phyloP scores from a whole-genome alignment of 1,284 basidiomycete genomes.

The Puccinia hordei region DNA sequence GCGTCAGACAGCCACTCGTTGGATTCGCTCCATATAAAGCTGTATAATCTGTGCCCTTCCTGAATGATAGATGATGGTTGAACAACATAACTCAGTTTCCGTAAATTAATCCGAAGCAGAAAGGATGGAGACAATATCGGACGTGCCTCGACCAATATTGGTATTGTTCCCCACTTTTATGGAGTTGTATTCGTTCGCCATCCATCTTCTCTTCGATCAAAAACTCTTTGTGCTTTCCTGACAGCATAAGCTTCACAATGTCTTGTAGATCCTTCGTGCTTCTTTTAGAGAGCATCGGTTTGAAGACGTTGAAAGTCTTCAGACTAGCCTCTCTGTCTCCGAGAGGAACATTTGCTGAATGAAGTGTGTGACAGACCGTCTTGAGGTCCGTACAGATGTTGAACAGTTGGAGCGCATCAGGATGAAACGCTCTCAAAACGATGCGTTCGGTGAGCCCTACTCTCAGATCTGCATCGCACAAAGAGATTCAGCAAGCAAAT shows the following conservation, averaged over 20 bases:
- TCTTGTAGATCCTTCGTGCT: slow-evolving; percentile 71
- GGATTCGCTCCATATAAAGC: slow-evolving; percentile 75
- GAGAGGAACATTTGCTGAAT: slow-evolving; percentile 49
- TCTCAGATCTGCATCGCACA: slow-evolving; percentile 59
- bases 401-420: slow-evolving; percentile 83
- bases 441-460: slow-evolving; percentile 70
- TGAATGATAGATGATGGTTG: slow-evolving; percentile 57
- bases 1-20: slow-evolving; percentile 79
- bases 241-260: slow-evolving; percentile 75
- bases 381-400: slow-evolving; percentile 93
- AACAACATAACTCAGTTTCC: neutral
- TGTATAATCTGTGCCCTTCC: slow-evolving; percentile 91
- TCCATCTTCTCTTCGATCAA: slow-evolving; percentile 94
- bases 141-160: slow-evolving; percentile 82
- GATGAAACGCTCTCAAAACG: slow-evolving; percentile 82
- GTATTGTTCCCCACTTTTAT: slow-evolving; percentile 82
- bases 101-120: slow-evolving; percentile 25
- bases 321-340: slow-evolving; percentile 72
- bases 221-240: slow-evolving; percentile 66
- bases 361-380: slow-evolving; percentile 71
- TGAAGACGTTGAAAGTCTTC: slow-evolving; percentile 77
- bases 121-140: neutral
- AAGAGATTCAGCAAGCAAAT: neutral
- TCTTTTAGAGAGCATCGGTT: slow-evolving; percentile 88
- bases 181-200: slow-evolving; percentile 89